A percentile compares a stretch with the other conserved stretches of the same genome.
Conservation (phyloP, 2,329 filamentous ascomycete species). For the Fusarium brachygibbosum region DNA sequence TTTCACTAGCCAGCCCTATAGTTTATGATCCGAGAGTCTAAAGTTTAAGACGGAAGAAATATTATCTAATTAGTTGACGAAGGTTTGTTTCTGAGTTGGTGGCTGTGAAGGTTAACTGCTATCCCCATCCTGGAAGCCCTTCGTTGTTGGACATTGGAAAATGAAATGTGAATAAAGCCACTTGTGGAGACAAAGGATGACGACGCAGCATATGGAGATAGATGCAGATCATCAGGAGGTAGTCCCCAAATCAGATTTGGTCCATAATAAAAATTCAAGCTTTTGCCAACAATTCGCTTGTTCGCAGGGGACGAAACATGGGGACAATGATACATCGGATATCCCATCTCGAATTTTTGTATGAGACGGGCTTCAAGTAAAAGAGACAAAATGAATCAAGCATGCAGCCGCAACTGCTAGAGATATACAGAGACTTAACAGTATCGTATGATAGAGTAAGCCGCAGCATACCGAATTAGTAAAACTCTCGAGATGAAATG, state of each 20-base stretch:
- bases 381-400: not conserved
- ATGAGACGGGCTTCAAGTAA: not conserved
- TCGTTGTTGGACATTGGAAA: not conserved
- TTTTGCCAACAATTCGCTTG: slow-evolving; percentile 16
- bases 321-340: not conserved
- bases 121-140: not conserved
- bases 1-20: slow-evolving; percentile 5
- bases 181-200: slow-evolving; percentile 4
- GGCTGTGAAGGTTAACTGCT: not conserved
- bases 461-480: too few species aligned
- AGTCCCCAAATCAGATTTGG: not conserved
- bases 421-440: not conserved
- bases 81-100: not conserved
- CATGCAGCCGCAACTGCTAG: not conserved
- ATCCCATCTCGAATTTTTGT: not conserved
- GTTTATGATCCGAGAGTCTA: not conserved
- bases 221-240: slow-evolving; percentile 14
- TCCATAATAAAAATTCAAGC: slow-evolving; percentile 19
- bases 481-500: not conserved
- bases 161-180: not conserved
- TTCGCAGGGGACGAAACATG: slow-evolving; percentile 2
- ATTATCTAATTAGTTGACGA: not conserved
- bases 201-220: slow-evolving; percentile 2
- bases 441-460: not conserved
- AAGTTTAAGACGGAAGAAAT: not conserved